These are phyloP conservation scores for Flaveria linearis DNA, from an alignment of 129 eudicot genomes.

Conservation along the genomic window DNA sequence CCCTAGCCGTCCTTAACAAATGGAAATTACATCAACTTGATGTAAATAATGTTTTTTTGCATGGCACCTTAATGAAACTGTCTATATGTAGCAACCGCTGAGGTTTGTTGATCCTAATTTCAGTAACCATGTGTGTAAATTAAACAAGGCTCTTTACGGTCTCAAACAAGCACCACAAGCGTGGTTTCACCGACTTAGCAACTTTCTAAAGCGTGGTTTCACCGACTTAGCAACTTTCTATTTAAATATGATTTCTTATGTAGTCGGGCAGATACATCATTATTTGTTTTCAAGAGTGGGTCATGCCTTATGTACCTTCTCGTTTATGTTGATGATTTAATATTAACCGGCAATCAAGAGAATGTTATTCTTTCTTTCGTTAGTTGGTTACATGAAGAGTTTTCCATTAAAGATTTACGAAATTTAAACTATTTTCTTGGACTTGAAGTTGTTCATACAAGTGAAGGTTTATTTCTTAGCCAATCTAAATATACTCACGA, in stretches of 20 bases:
- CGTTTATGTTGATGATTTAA: background rate
- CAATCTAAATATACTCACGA: too few relatives aligned
- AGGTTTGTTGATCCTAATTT: background rate
- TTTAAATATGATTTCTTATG: background rate
- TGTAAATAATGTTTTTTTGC: background rate
- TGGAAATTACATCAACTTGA: background rate
- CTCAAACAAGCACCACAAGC: background rate
- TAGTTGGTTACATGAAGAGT: background rate
- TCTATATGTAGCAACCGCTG: background rate
- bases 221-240: background rate
- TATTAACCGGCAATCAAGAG: background rate
- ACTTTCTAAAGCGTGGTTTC: too few relatives aligned
- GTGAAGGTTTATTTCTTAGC: background rate
- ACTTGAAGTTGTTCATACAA: background rate
- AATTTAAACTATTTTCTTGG: background rate
- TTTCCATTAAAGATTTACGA: background rate
- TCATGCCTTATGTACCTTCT: too few relatives aligned
- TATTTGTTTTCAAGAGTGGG: too few relatives aligned
- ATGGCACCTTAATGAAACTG: background rate
- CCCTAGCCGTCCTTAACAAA: background rate
- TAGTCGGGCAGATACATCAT: too few relatives aligned
- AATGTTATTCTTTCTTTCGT: background rate
- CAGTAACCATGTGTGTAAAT: background rate
- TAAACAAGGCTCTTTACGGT: background rate
- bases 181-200: background rate